Evolutionary conservation across 2,329 filamentous ascomycete genomes (phyloP).

Genomic region (Emergomyces africanus): DNA sequence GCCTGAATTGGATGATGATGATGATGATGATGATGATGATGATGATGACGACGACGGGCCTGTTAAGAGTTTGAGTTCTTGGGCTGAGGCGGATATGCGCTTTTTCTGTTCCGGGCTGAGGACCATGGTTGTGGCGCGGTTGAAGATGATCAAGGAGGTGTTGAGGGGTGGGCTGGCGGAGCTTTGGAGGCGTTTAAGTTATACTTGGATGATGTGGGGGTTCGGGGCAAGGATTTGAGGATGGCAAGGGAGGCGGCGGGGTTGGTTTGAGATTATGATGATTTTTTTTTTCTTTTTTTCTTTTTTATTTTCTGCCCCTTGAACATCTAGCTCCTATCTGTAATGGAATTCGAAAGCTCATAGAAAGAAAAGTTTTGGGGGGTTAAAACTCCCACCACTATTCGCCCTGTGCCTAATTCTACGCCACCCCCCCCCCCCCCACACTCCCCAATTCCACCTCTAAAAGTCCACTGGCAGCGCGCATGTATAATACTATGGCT

Average conservation of each 20-base stretch:
- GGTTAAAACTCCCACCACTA: too few relatives aligned
- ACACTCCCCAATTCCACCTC: too few relatives aligned
- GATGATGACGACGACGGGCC: constrained; percentile 21
- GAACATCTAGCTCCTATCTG: too few relatives aligned
- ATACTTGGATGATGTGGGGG: constrained; percentile 57
- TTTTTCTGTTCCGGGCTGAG: constrained; percentile 30
- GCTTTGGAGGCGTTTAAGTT: constrained; percentile 60
- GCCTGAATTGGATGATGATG: too few relatives aligned
- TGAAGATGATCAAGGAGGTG: constrained; percentile 55
- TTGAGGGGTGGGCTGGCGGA: constrained; percentile 53
- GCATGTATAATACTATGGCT: too few relatives aligned
- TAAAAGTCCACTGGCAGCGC: too few relatives aligned
- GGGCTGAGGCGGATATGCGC: constrained; percentile 23
- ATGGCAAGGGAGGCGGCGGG: constrained; percentile 54
- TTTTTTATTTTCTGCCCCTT: background rate
- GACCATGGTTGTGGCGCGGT: constrained; percentile 27
- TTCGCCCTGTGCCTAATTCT: too few relatives aligned
- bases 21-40: constrained; percentile 33
- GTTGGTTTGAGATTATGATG: constrained; percentile 2
- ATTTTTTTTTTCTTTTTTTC: background rate
- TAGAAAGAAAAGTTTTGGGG: too few relatives aligned
- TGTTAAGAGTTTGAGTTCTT: constrained; percentile 27
- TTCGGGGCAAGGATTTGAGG: constrained; percentile 59
- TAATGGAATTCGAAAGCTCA: too few relatives aligned
- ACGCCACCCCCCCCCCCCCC: too few relatives aligned